These are phyloP conservation scores for Phylloporus arenicola DNA, from an alignment of 768 basidiomycete species.

Conservation along the genomic window DNA sequence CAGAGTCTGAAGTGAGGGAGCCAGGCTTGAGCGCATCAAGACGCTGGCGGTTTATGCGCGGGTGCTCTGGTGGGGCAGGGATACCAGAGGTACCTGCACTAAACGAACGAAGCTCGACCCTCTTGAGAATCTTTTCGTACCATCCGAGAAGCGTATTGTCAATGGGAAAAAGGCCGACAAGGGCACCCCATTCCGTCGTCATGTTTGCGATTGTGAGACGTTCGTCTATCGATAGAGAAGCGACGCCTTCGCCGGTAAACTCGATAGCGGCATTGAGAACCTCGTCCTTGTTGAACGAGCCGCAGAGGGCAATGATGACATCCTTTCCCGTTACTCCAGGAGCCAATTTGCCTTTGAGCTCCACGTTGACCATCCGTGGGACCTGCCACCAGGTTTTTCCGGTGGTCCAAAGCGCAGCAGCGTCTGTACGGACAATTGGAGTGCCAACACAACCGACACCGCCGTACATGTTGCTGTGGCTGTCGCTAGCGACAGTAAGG, in stretches of 20 bases:
- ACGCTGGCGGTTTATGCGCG: slow-evolving; percentile 74
- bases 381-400: slow-evolving; percentile 99
- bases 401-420: slow-evolving; percentile 95
- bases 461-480: slow-evolving; percentile 98
- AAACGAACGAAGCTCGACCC: slow-evolving; percentile 75
- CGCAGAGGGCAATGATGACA: slow-evolving; percentile 94
- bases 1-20: slow-evolving; percentile 62
- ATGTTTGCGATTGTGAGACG: slow-evolving; percentile 97
- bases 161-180: slow-evolving; percentile 92
- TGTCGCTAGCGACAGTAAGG: slow-evolving; percentile 93
- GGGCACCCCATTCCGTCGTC: slow-evolving; percentile 99
- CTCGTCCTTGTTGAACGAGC: slow-evolving; percentile 93
- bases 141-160: slow-evolving; percentile 77
- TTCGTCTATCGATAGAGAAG: slow-evolving; percentile 78
- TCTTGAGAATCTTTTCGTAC: slow-evolving; percentile 74
- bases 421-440: slow-evolving; percentile 93
- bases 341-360: slow-evolving; percentile 73
- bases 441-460: slow-evolving; percentile 97
- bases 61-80: slow-evolving; percentile 73
- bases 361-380: slow-evolving; percentile 93
- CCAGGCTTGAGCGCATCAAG: slow-evolving; percentile 57
- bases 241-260: slow-evolving; percentile 86
- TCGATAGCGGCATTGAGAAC: slow-evolving; percentile 96
- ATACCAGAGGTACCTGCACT: slow-evolving; percentile 43
- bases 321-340: slow-evolving; percentile 97